These are phyloP conservation scores for Colletotrichum agaves DNA, from an alignment of 2,329 filamentous ascomycete species.

Conservation along the genomic window DNA sequence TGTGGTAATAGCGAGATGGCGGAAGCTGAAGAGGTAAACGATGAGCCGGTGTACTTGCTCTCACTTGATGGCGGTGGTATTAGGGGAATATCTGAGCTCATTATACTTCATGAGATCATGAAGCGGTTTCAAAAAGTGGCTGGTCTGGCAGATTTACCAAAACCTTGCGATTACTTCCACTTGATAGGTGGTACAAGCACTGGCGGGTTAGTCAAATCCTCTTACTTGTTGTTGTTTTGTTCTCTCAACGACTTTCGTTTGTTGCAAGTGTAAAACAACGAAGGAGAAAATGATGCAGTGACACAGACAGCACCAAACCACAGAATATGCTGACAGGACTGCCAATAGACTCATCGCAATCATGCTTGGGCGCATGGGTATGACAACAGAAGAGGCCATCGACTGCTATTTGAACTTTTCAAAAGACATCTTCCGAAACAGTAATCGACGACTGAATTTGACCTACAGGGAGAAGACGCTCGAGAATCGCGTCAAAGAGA, in stretches of 20 bases:
- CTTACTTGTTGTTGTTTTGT: background rate
- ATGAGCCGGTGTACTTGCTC: constrained; percentile 33
- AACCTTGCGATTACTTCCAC: constrained; percentile 44
- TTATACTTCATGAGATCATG: constrained; percentile 44
- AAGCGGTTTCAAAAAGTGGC: constrained; percentile 33
- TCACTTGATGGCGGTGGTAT: constrained; percentile 26
- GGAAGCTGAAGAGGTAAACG: too few relatives aligned
- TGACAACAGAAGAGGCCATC: constrained; percentile 56
- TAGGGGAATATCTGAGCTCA: constrained; percentile 41
- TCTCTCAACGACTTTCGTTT: too few relatives aligned
- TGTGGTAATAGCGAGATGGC: too few relatives aligned
- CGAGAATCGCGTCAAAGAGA: constrained; percentile 41
- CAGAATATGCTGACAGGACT: background rate
- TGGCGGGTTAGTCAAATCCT: constrained; percentile 39
- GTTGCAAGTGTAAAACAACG: too few relatives aligned
- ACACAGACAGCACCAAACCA: background rate
- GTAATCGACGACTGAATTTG: constrained; percentile 40
- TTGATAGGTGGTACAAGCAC: constrained; percentile 47
- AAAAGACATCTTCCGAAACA: constrained; percentile 47
- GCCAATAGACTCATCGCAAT: constrained; percentile 55
- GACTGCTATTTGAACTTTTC: constrained; percentile 52
- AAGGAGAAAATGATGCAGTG: too few relatives aligned
- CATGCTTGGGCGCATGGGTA: constrained; percentile 57
- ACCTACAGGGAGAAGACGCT: constrained; percentile 42
- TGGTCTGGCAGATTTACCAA: constrained; percentile 38